These are phyloP conservation scores for Bolboschoenus planiculmis DNA, from an alignment of 176 grass and related monocot species.

Conservation along the genomic window DNA sequence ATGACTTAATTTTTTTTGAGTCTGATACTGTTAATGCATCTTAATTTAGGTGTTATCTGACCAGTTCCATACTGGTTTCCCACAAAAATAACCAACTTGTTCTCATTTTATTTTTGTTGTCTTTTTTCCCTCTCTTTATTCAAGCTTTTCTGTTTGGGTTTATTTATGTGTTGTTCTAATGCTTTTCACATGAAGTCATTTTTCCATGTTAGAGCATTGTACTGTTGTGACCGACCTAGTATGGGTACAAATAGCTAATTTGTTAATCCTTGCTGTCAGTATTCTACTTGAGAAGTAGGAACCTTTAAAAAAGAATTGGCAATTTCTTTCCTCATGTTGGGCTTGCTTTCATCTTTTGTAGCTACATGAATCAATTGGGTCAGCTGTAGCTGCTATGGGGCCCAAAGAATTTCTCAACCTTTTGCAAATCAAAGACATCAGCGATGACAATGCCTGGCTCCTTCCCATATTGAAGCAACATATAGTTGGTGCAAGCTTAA, in stretches of 20 bases:
- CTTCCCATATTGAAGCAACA: slow-evolving; percentile 75
- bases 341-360: slow-evolving; percentile 39
- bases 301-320: neutral
- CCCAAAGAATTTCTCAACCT: slow-evolving; percentile 74
- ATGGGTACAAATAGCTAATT: neutral
- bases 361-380: slow-evolving; percentile 81
- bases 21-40: neutral
- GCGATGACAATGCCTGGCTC: slow-evolving; percentile 72
- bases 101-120: neutral
- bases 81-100: neutral
- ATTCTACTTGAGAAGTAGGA: neutral
- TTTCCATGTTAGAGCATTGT: neutral
- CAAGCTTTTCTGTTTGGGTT: neutral
- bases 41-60: neutral
- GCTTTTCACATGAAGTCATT: neutral
- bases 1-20: neutral
- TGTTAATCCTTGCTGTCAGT: neutral
- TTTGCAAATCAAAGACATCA: slow-evolving; percentile 57
- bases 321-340: neutral
- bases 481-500: slow-evolving; percentile 75
- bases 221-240: neutral
- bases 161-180: neutral
- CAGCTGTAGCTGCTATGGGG: slow-evolving; percentile 72
- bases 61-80: neutral
- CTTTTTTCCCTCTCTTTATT: neutral